Percentiles rank a stretch among this genome's conserved stretches.
phyloP scores from a whole-genome alignment of 164 flowering plant species.

The Vitis rupestris region DNA sequence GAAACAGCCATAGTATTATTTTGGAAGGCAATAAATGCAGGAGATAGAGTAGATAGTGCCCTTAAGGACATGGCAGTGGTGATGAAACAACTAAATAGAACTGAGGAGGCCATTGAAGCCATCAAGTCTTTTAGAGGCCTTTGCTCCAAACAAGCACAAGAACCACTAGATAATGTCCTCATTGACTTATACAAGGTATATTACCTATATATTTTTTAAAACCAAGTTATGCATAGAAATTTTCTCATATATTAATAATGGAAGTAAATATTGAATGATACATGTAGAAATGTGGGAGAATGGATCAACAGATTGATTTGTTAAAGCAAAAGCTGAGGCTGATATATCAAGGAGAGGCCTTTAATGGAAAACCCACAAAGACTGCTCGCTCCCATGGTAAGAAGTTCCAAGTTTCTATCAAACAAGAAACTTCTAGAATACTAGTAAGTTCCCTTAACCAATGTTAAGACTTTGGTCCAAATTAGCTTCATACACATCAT shows the following conservation, averaged over 20 bases:
- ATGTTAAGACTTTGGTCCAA: too few species aligned
- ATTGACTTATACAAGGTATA: conserved; percentile 14
- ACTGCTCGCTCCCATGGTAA: conserved; percentile 41
- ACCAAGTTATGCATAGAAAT: not conserved
- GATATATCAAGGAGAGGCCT: conserved; percentile 33
- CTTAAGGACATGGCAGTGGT: too few species aligned
- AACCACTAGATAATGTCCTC: conserved; percentile 17
- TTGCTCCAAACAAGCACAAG: conserved; percentile 15
- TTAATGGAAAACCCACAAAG: conserved; percentile 35
- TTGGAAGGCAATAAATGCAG: conserved; percentile 20
- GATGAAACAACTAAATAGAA: too few species aligned
- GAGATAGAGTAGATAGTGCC: too few species aligned
- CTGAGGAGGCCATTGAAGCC: too few species aligned
- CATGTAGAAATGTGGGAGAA: conserved; percentile 28
- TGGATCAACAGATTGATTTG: conserved; percentile 32
- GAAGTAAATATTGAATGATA: not conserved
- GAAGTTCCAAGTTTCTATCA: conserved; percentile 35
- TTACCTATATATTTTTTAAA: too few species aligned
- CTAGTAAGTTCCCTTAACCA: conserved; percentile 12
- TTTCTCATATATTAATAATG: not conserved
- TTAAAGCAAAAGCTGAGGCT: conserved; percentile 30
- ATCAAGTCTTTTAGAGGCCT: not conserved
- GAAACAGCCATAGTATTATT: conserved; percentile 11
- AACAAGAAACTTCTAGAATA: conserved; percentile 8
- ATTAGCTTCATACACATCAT: too few species aligned